These are phyloP conservation scores for Microthyrium microscopicum DNA, from an alignment of 2,329 filamentous ascomycete genomes.

Conservation along the genomic window DNA sequence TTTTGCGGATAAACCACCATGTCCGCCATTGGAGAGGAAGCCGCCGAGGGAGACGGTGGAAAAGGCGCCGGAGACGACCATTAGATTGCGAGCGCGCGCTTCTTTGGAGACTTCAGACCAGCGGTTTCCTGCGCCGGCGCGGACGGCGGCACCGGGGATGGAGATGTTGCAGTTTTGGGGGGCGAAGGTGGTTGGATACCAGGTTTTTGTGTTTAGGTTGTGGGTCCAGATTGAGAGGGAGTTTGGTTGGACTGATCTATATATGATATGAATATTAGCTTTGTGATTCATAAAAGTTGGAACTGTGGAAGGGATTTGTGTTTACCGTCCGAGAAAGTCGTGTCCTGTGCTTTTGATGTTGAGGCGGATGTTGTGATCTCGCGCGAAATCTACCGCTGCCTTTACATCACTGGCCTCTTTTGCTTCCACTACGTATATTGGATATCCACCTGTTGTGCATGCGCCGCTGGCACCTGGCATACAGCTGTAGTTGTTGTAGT, in stretches of 20 bases:
- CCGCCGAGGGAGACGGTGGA: constrained; percentile 5
- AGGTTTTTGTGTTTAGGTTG: constrained; percentile 4
- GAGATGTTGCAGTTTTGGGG: constrained; percentile 1
- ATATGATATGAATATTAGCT: background rate
- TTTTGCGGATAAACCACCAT: constrained; percentile 16
- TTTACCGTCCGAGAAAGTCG: constrained; percentile 6
- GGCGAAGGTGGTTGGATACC: constrained; percentile 2
- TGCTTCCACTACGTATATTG: constrained; percentile 7
- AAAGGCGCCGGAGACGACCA: constrained; percentile 3
- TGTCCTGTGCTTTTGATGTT: constrained; percentile 5
- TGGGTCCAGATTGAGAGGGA: constrained; percentile 7
- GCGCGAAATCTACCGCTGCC: constrained; percentile 6
- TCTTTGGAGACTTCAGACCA: constrained; percentile 1
- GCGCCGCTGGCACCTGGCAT: constrained; percentile 3
- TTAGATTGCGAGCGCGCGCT: background rate
- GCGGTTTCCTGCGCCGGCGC: constrained; percentile 4
- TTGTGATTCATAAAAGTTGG: background rate
- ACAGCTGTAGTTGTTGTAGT: constrained; percentile 8
- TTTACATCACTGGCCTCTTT: constrained; percentile 3
- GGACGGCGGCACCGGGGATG: constrained; percentile 5
- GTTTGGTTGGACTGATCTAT: constrained; percentile 1
- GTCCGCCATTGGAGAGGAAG: constrained; percentile 15
- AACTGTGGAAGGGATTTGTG: background rate
- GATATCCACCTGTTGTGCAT: constrained; percentile 6
- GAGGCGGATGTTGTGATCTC: constrained; percentile 7